Base-by-base conservation (phyloP, 2,329 filamentous ascomycete species). In the Acrocalymma vagum region DNA sequence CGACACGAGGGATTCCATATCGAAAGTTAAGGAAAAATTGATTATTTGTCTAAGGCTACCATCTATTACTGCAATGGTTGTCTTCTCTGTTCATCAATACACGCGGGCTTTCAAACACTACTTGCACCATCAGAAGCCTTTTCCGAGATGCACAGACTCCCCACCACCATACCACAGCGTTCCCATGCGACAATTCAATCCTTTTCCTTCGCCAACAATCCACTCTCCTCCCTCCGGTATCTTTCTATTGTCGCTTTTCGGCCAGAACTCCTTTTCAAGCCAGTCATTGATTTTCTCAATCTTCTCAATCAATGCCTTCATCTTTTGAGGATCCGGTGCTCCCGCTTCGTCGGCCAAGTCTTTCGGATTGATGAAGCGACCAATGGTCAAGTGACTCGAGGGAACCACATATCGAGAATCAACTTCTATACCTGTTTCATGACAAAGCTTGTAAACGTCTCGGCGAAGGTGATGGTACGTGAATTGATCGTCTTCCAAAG, bases 391-490 rank as follows among this genome's bases (percentile, higher is more conserved):
- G 72, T 97, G 93, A 11, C 90, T 90, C 30, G 88, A 93, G 2
- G 92, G 92, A 2, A 95, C 90, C 16, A 92, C 85, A 65, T 96
- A 97, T 42, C 93, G 79, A 36, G 88, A 89, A 15, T 79, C 86
- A 22, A 96, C 79, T 11, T 79, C 72, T n/a, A 93, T 75, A 1
- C 88, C 88, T 0, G 83, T 78, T 3, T 72, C 73, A 29, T 76
- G 73, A 3, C 83, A 80, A 17, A 83, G 73, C 32, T 80, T 75
- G 65, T 86, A 94, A 9, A 95, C 66, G 62, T 96, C 90, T 4
- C 86, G 80, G 3, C 93, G 84, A 7, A 97, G 81, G 68, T 97
- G 93, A 64, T 96, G 93, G 67, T 96, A 96, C 0, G 88, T 92
- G 71, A 90, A 96, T 1, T 55, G 61, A 53, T 94, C 87, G 13